Evolutionary conservation across 306 rosid species (phyloP), one percentile per base, ranked within the genome.

Genomic region (Prunus fruticosa): DNA sequence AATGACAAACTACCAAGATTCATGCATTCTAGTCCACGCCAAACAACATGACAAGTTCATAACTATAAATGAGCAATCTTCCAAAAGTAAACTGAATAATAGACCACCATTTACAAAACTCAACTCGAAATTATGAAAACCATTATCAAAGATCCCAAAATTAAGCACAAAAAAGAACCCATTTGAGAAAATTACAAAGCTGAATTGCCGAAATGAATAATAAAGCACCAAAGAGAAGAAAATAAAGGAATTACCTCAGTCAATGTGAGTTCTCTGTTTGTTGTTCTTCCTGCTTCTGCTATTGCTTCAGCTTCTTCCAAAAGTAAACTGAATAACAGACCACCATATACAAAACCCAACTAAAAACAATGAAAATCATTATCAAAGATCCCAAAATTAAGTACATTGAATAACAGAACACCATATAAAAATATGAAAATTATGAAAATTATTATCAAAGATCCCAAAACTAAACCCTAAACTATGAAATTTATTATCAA

Each of bases 181-280:
- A 60, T 60, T 22, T 23, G 25, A 72, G 47, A 52, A 72, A 38
- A 12, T 41, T 32, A 79, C 71, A 34, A 41, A 64, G 67, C 14
- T 18, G 6, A n/a, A 54, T 18, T 7, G 12, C 61, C 61, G 27
- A 54, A 11, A 66, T 38, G 13, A 50, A 53, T 1, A 2, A 41
- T 56, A 56, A 72, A 8, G 20, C 6, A 19, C 23, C 69, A 34
- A 53, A 65, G 84, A 76, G 41, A 14, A 13, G 57, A 15, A 49
- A 75, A 71, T 30, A 43, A 18, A 45, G 43, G 67, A 56, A 69
- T 57, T 74, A 85, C 91, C 90, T 81, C 61, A 15, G 9, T 45
- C 30, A 32, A 86, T 61, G 15, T 78, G 60, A 41, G 38, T 38
- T 2, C 1, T 30, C n/a, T 4, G 22, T n/a, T 47, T 7, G 56